Evolutionary conservation across 2,329 filamentous ascomycete genomes (phyloP).

Genomic region (Paramyrothecium roridum): DNA sequence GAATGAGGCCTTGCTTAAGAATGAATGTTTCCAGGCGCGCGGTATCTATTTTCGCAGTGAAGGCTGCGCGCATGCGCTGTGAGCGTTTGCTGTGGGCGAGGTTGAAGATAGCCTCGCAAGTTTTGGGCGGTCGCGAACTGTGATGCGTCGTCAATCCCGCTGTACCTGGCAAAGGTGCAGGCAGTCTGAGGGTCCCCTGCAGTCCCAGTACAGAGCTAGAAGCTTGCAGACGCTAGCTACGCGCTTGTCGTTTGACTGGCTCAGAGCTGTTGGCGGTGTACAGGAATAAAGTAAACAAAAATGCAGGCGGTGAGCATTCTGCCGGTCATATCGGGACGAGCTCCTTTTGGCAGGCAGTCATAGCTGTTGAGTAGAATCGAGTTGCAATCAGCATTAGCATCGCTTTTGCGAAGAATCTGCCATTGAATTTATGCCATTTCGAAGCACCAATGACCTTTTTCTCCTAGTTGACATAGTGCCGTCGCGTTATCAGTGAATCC

Average conservation of each 20-base stretch:
- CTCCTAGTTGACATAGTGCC: too few relatives aligned
- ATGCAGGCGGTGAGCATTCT: constrained; percentile 30
- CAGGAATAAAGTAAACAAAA: constrained; percentile 22
- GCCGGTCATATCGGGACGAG: constrained; percentile 17
- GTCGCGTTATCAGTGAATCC: too few relatives aligned
- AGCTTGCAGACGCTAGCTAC: not conserved
- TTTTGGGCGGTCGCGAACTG: not conserved
- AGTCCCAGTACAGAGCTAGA: not conserved
- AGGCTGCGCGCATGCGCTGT: constrained; percentile 10
- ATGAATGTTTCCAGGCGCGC: constrained; percentile 12
- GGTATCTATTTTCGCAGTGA: constrained; percentile 17
- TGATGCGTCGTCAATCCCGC: not conserved
- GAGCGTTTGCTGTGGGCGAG: constrained; percentile 9
- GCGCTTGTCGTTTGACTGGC: constrained; percentile 20
- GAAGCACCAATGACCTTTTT: too few relatives aligned
- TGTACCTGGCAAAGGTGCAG: not conserved
- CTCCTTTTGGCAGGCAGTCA: not conserved
- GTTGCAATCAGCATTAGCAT: too few relatives aligned
- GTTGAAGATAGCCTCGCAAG: constrained; percentile 16
- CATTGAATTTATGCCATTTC: too few relatives aligned
- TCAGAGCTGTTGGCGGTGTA: constrained; percentile 13
- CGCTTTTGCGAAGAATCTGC: too few relatives aligned
- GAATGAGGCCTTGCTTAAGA: constrained; percentile 10
- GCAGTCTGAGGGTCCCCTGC: too few relatives aligned
- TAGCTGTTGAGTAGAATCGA: too few relatives aligned